Evolutionary conservation across 1,139 yeast species (phyloP).

Genomic region (Hansenula lynferdii): DNA sequence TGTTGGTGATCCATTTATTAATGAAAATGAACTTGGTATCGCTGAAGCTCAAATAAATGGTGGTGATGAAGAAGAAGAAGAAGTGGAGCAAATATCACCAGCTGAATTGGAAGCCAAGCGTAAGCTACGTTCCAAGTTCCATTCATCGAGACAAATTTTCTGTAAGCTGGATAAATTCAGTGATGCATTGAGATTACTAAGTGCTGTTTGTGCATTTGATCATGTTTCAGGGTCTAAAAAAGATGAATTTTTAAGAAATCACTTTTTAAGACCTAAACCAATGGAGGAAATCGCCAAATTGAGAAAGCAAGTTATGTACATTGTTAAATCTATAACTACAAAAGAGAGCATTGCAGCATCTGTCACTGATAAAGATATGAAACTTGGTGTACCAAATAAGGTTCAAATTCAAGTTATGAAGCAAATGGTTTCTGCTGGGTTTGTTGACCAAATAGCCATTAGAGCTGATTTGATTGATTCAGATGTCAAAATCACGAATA

Average conservation of each 20-base stretch:
- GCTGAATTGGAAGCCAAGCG: constrained; percentile 37
- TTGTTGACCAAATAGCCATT: constrained; percentile 84
- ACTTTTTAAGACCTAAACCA: constrained; percentile 60
- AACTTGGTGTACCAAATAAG: constrained; percentile 63
- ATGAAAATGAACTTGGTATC: constrained; percentile 67
- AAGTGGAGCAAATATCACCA: constrained; percentile 28
- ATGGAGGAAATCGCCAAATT: constrained; percentile 86
- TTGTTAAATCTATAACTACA: constrained; percentile 62
- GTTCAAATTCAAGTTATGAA: constrained; percentile 73
- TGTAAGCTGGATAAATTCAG: constrained; percentile 63
- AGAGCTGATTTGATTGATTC: constrained; percentile 74
- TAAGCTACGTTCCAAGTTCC: constrained; percentile 43
- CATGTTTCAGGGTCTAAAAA: constrained; percentile 52
- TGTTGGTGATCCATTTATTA: constrained; percentile 88
- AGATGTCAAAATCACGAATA: constrained; percentile 55
- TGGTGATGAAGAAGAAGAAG: constrained; percentile 27
- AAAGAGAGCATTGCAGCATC: constrained; percentile 54
- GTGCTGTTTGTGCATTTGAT: constrained; percentile 88
- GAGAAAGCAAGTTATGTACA: constrained; percentile 70
- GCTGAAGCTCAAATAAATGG: constrained; percentile 21
- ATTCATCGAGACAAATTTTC: constrained; percentile 55
- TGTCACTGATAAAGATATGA: constrained; percentile 43
- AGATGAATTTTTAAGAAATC: constrained; percentile 43
- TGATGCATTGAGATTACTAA: constrained; percentile 71
- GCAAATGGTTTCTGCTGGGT: constrained; percentile 92